Evolutionary conservation across 2,329 filamentous ascomycete genomes (phyloP).

Genomic region (Fusarium duplospermum): DNA sequence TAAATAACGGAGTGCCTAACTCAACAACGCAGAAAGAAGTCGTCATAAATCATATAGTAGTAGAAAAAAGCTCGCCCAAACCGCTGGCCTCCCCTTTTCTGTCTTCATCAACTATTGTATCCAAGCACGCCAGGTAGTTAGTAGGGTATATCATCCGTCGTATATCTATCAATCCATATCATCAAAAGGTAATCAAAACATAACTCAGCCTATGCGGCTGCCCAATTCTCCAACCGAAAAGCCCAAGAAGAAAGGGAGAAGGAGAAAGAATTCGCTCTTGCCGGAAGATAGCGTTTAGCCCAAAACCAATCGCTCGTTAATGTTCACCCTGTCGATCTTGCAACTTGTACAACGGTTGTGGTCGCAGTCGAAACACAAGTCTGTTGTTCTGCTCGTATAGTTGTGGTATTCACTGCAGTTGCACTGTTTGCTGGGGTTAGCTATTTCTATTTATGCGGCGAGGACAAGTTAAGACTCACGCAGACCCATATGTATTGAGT

Average conservation of each 20-base stretch:
- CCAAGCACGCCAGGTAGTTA: not conserved
- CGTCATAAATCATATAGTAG: not conserved
- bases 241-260: not conserved
- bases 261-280: not conserved
- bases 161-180: not conserved
- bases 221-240: not conserved
- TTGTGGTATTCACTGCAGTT: conserved; percentile 26
- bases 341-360: conserved; percentile 28
- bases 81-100: not conserved
- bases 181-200: not conserved
- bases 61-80: not conserved
- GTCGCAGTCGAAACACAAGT: conserved; percentile 6
- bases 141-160: conserved; percentile 19
- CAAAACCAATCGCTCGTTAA: not conserved
- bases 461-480: conserved; percentile 39
- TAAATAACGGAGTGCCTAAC: not conserved
- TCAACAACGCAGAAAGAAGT: not conserved
- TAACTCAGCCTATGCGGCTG: not conserved
- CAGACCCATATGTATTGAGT: conserved; percentile 45
- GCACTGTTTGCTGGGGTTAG: conserved; percentile 36
- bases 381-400: conserved; percentile 1
- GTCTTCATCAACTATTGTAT: not conserved
- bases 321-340: not conserved
- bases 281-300: not conserved
- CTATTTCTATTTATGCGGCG: not conserved